Base-by-base conservation (phyloP, 2,329 filamentous ascomycete genomes). In the Cladosporium sp. region DNA sequence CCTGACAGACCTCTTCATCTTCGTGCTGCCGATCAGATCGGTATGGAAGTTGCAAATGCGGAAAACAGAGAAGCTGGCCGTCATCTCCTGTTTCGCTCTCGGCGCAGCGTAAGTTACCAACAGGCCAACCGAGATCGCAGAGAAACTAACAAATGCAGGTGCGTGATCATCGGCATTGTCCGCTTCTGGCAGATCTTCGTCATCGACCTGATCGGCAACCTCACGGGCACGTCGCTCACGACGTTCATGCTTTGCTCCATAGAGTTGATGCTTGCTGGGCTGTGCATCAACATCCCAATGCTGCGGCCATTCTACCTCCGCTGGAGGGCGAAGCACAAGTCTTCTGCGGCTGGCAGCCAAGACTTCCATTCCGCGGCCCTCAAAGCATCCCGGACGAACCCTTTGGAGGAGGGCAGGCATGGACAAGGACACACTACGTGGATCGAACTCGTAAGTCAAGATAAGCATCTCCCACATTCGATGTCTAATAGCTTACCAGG, bases 41-140 rank as follows among this genome's bases (percentile, higher is more conserved):
- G 48, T 50, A 16, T 50, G 48, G 48, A 50, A 28, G 40, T 40
- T 50, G 13, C 48, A 50, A 31, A 50, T 50, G 48, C 48, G 48
- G 8, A 50, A 50, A 40, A 50, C 48, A 13, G 48, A 50, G 19
- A 50, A 50, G 18, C 7, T 50, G 3, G 48, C 48, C 7, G 40
- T 50, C 19, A 6, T 50, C 2, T 43, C 48, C 11, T 50, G 48
- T 13, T 50, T 50, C 18, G 48, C 48, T 9, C 48, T 50, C 16
- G 48, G 48, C 3, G 32, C 32, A 13, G 48, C 48, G 48, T 50
- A 37, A 43, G 48, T 50, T n/a, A n/a, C 35, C 13, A 38, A 28
- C 22, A 28, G 7, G 22, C 22, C 22, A 28, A 28, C 7, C 22
- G 22, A 7, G 7, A 28, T 5, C 22, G 5, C 22, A 28, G 4